Conservation (phyloP, 495 filamentous ascomycete species). For the Penicillium subrubescens region DNA sequence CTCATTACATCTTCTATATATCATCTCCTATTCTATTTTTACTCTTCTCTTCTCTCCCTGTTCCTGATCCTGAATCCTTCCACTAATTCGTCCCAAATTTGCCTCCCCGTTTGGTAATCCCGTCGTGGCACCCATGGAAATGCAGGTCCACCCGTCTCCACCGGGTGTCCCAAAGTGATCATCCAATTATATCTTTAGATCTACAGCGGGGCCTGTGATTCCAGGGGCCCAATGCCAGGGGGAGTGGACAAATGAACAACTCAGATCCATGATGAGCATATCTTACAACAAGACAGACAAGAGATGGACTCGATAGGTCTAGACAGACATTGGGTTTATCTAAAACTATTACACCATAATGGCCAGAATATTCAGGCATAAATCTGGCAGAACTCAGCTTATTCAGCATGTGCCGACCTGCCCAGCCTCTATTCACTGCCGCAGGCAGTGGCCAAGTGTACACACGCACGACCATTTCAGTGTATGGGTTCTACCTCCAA, state of each 20-base stretch:
- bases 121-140: slow-evolving; percentile 10
- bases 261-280: not conserved
- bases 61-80: not conserved
- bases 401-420: too few relatives aligned
- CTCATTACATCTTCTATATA: not conserved
- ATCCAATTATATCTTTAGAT: slow-evolving; percentile 8
- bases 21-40: not conserved
- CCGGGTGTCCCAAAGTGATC: slow-evolving; percentile 9
- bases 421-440: too few relatives aligned
- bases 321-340: not conserved
- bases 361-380: too few relatives aligned
- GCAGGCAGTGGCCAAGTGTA: too few relatives aligned
- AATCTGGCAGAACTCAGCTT: too few relatives aligned
- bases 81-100: not conserved
- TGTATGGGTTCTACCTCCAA: too few relatives aligned
- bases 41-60: not conserved
- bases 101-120: not conserved
- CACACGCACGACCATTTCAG: too few relatives aligned
- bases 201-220: slow-evolving; percentile 1
- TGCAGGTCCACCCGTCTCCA: slow-evolving; percentile 25
- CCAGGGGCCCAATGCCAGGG: slow-evolving; percentile 8
- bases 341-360: too few relatives aligned
- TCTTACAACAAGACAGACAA: not conserved
- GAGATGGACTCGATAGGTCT: not conserved
- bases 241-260: not conserved